Conservation (phyloP, 495 filamentous ascomycete genomes). For the Aspergillus incahuasiensis region DNA sequence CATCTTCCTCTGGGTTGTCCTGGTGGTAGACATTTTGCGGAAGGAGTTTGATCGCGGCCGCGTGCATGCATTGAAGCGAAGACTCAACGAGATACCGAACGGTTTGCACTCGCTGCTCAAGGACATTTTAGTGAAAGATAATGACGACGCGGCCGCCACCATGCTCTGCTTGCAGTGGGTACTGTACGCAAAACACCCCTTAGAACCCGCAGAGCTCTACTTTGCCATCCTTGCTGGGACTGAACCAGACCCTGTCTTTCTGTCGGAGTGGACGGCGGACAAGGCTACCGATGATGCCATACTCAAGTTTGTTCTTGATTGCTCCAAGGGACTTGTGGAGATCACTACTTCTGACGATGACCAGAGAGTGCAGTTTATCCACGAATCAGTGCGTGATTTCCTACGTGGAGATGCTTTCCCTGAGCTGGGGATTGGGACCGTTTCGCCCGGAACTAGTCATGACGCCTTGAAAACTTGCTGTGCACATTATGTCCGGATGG, state of each 20-base stretch:
- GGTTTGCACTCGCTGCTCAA: too few relatives aligned
- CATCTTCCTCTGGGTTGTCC: too few relatives aligned
- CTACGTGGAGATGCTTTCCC: constrained; percentile 34
- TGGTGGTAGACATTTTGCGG: too few relatives aligned
- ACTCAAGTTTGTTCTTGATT: constrained; percentile 27
- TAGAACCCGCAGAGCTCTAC: constrained; percentile 27
- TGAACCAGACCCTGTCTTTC: neutral
- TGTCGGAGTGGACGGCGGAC: neutral
- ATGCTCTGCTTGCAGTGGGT: constrained; percentile 34
- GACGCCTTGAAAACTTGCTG: constrained; percentile 34
- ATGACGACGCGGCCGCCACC: constrained; percentile 15
- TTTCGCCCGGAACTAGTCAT: constrained; percentile 21
- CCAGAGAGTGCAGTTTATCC: constrained; percentile 42
- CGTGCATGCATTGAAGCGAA: too few relatives aligned
- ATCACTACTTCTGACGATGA: constrained; percentile 18
- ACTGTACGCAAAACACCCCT: constrained; percentile 28
- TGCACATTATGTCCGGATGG: constrained; percentile 16
- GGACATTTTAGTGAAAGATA: constrained; percentile 33
- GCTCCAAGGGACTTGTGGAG: constrained; percentile 41
- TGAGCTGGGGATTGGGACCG: constrained; percentile 16
- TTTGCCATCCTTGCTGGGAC: constrained; percentile 25
- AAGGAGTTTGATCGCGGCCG: too few relatives aligned
- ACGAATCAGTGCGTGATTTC: constrained; percentile 45
- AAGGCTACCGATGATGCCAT: constrained; percentile 9
- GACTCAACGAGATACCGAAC: too few relatives aligned